Percentiles rank a stretch among this genome's conserved stretches.
These are phyloP conservation scores for Hemerocallis citrina DNA, from an alignment of 106 monocot genomes.

Conservation along the genomic window DNA sequence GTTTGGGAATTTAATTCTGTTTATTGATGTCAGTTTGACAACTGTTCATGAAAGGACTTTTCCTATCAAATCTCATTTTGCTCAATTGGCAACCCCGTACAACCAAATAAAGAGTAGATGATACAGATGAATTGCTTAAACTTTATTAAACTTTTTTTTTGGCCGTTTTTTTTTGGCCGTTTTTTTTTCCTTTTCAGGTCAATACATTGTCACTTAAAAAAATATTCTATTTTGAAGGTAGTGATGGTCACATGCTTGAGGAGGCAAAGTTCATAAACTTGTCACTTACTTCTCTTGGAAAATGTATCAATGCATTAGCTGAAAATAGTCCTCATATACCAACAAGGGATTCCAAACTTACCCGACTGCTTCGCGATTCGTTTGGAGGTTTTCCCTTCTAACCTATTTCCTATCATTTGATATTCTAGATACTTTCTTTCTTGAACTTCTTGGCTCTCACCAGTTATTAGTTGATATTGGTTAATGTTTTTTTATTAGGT, in stretches of 20 bases:
- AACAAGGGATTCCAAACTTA: conserved; percentile 78
- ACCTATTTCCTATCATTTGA: neutral
- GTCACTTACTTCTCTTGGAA: conserved; percentile 72
- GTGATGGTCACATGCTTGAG: conserved; percentile 84
- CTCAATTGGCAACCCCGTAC: too few relatives aligned
- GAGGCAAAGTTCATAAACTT: conserved; percentile 88
- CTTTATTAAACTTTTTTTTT: too few relatives aligned
- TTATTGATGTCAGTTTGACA: too few relatives aligned
- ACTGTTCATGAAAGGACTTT: too few relatives aligned
- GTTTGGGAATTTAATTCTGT: too few relatives aligned
- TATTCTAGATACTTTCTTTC: neutral
- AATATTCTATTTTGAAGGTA: conserved; percentile 38
- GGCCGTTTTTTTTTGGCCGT: too few relatives aligned
- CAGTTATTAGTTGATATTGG: too few relatives aligned
- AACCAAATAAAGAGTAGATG: too few relatives aligned
- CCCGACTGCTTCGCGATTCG: conserved; percentile 75
- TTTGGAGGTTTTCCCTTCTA: conserved; percentile 57
- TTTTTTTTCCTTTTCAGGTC: neutral
- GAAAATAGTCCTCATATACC: conserved; percentile 80
- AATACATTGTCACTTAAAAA: neutral
- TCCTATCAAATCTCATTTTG: too few relatives aligned
- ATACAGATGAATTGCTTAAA: too few relatives aligned
- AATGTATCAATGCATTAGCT: conserved; percentile 82
- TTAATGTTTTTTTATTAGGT: too few relatives aligned
- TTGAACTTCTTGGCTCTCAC: neutral